Percentiles rank a stretch among this genome's conserved stretches.
phyloP scores from a whole-genome alignment of 495 filamentous ascomycete genomes.

The Letharia lupina region DNA sequence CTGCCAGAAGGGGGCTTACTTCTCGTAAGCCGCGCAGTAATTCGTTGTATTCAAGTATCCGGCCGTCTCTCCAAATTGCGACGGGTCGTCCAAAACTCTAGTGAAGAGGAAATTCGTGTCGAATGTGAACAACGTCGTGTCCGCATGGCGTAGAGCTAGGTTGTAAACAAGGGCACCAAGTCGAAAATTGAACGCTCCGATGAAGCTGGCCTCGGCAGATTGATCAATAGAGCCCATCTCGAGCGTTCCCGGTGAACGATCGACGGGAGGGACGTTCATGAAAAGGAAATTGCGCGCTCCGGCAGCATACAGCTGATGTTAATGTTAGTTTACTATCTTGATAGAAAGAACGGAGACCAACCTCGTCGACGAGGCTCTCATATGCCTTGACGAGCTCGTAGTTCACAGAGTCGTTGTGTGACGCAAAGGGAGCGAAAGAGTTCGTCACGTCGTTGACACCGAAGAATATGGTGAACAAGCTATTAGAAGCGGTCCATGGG shows the following conservation, averaged over 20 bases:
- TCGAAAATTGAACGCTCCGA: slow-evolving; percentile 24
- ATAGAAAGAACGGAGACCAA: slow-evolving; percentile 17
- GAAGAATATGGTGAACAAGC: slow-evolving; percentile 36
- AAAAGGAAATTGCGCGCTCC: slow-evolving; percentile 72
- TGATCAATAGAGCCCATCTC: slow-evolving; percentile 8
- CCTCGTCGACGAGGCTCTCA: slow-evolving; percentile 41
- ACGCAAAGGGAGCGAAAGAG: slow-evolving; percentile 43
- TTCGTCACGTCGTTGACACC: slow-evolving; percentile 39
- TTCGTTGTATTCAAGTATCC: slow-evolving; percentile 45
- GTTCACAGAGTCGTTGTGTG: slow-evolving; percentile 34
- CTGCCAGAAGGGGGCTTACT: slow-evolving; percentile 34
- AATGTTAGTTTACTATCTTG: neutral
- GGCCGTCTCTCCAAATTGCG: slow-evolving; percentile 35
- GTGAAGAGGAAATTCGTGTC: slow-evolving; percentile 44
- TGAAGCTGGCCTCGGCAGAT: slow-evolving; percentile 19
- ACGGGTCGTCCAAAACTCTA: slow-evolving; percentile 46
- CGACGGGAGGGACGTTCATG: slow-evolving; percentile 64
- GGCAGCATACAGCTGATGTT: slow-evolving; percentile 48
- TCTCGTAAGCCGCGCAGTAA: slow-evolving; percentile 47
- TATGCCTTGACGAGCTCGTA: slow-evolving; percentile 47
- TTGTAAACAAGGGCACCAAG: slow-evolving; percentile 22
- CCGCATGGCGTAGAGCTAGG: slow-evolving; percentile 17
- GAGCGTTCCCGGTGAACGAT: slow-evolving; percentile 34
- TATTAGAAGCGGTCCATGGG: slow-evolving; percentile 30
- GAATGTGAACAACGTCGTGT: slow-evolving; percentile 31